Percentiles rank a stretch among this genome's conserved stretches.
Conservation (phyloP, 192 early-diverging fungal species). For the Entomortierella lignicola region DNA sequence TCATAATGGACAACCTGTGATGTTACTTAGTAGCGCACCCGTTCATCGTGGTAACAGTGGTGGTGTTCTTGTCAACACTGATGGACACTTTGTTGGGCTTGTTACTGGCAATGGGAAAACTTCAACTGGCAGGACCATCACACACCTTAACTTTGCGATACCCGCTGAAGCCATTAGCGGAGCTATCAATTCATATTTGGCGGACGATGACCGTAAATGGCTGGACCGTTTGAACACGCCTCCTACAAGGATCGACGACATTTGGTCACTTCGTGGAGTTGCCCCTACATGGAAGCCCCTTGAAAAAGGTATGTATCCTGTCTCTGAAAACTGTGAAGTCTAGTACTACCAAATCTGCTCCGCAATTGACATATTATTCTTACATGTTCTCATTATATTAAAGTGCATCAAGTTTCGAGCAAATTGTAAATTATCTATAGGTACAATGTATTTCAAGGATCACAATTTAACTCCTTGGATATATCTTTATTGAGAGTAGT, state of each 20-base stretch:
- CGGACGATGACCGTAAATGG: conserved; percentile 47
- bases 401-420: conserved; percentile 17
- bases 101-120: conserved; percentile 54
- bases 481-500: neutral
- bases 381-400: neutral
- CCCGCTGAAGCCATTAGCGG: conserved; percentile 38
- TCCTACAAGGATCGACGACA: conserved; percentile 29
- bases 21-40: conserved; percentile 47
- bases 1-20: conserved; percentile 33
- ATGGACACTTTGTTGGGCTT: conserved; percentile 41
- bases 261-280: conserved; percentile 42
- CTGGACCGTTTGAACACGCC: conserved; percentile 37
- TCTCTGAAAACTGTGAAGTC: too few species aligned
- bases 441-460: too few species aligned
- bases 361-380: neutral
- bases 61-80: conserved; percentile 46
- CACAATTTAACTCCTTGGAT: too few species aligned
- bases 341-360: too few species aligned
- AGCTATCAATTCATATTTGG: conserved; percentile 35
- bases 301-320: conserved; percentile 50
- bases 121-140: conserved; percentile 49
- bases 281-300: conserved; percentile 47
- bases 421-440: conserved; percentile 4
- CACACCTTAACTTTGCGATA: conserved; percentile 56
- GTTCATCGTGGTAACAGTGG: conserved; percentile 57